Evolutionary conservation across 2,329 filamentous ascomycete genomes (phyloP).

Genomic region (Trichoderma harzianum): DNA sequence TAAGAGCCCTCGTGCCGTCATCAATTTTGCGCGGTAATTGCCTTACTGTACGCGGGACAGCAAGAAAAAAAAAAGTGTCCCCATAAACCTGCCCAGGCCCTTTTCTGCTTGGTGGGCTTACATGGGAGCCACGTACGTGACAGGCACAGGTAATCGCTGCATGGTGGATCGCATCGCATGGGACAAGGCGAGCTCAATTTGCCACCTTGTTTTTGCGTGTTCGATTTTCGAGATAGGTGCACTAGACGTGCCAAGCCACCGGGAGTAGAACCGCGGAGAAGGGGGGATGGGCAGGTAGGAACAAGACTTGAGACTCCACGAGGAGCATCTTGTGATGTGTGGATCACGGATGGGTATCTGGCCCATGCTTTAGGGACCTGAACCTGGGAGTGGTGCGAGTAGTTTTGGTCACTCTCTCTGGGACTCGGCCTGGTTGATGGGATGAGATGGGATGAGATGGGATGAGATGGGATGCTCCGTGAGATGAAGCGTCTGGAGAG

Average conservation of each 20-base stretch:
- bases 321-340: constrained; percentile 4
- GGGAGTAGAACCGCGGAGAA: neutral
- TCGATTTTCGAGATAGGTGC: neutral
- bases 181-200: neutral
- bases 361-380: constrained; percentile 2
- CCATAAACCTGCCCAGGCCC: neutral
- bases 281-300: neutral
- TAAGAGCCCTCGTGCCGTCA: neutral
- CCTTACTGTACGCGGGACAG: neutral
- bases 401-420: neutral
- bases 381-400: neutral
- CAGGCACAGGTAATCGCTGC: neutral
- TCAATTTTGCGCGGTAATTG: neutral
- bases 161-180: neutral
- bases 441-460: neutral
- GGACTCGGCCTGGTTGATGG: neutral
- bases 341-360: neutral
- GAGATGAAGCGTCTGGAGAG: neutral
- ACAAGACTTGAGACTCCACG: neutral
- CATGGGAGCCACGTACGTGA: neutral
- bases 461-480: neutral
- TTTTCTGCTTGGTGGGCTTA: neutral
- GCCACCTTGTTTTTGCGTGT: neutral
- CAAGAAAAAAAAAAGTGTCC: neutral
- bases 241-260: neutral